Evolutionary conservation across 1,284 basidiomycete genomes (phyloP).

Genomic region (Abortiporus biennis): DNA sequence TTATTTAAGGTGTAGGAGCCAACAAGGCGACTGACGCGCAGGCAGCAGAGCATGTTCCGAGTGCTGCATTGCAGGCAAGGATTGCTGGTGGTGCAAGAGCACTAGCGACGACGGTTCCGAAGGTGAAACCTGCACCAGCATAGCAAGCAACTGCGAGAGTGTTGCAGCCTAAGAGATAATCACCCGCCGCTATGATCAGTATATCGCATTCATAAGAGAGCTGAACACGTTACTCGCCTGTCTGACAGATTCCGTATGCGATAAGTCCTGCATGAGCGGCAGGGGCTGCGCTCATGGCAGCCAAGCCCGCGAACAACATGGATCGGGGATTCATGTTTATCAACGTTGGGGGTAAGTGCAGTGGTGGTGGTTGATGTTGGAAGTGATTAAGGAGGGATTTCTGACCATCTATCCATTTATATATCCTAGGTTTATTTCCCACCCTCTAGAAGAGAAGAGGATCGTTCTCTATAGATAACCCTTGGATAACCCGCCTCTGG

Average conservation of each 20-base stretch:
- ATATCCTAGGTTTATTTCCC: too few species aligned
- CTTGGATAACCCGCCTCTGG: too few species aligned
- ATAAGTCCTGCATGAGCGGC: slow-evolving; percentile 29
- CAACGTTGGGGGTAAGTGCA: too few species aligned
- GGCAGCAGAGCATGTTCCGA: slow-evolving; percentile 33
- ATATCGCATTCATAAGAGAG: not conserved
- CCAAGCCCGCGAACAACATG: not conserved
- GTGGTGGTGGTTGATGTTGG: too few species aligned
- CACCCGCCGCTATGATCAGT: not conserved
- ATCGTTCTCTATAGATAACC: too few species aligned
- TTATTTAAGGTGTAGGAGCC: slow-evolving; percentile 26
- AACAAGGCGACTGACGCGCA: slow-evolving; percentile 21
- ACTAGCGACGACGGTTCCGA: slow-evolving; percentile 41
- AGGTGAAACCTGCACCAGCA: slow-evolving; percentile 41
- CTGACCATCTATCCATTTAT: too few species aligned
- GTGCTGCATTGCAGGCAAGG: slow-evolving; percentile 41
- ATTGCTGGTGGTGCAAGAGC: slow-evolving; percentile 37
- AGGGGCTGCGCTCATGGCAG: slow-evolving; percentile 7
- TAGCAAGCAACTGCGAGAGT: slow-evolving; percentile 46
- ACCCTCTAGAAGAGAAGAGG: too few species aligned
- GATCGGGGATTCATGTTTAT: not conserved
- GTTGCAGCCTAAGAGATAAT: slow-evolving; percentile 41
- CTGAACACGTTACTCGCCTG: slow-evolving; percentile 26
- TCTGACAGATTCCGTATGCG: slow-evolving; percentile 42
- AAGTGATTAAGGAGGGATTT: too few species aligned